Evolutionary conservation across 2,329 filamentous ascomycete species (phyloP), one percentile per base, ranked within the genome.

Genomic region (Cercospora berteroae): DNA sequence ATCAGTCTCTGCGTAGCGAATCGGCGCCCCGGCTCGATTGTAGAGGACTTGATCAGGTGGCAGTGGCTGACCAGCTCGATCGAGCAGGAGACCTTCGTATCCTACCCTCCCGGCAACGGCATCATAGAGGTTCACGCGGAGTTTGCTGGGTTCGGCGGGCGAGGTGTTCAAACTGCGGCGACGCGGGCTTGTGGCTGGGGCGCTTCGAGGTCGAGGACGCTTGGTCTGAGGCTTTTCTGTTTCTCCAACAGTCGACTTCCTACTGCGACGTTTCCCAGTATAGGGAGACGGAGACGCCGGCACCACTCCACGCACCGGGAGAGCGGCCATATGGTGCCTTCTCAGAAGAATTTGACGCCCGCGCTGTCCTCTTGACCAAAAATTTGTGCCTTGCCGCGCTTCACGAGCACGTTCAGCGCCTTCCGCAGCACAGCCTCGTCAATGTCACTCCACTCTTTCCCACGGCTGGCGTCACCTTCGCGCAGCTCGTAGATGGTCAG

Each of bases 311-410:
- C 64, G 60, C 23, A 58, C 60, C 16, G 64, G 60, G 2, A 60
- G 42, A 16, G 42, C 18, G 12, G 36, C 36, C 55, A 60, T 65
- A 16, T 42, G 39, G 27, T 42, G 23, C 5, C 29, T 18, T 29
- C 29, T 27, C 48, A 97, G 78, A 98, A 98, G 82, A 99, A 98
- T 82, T 99, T 99, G 71, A 98, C 93, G 75, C 95, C 95, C 75
- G 91, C 88, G 68, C 92, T 91, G 77, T 94, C 93, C 75, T 94
- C 93, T 63, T 88, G 87, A 36, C 94, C 94, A 81, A 99, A 98
- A 27, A 98, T 88, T 80, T 98, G 94, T 13, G 94, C 94, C 81
- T 91, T 96, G 73, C 93, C 93, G 70, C 90, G 87, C 84, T 96
- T 97, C 39, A 96, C 94, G 59, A 97, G 84, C 60, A 95, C 84